Base-by-base conservation (phyloP, 176 grass and related monocot species). In the Poa pratensis region DNA sequence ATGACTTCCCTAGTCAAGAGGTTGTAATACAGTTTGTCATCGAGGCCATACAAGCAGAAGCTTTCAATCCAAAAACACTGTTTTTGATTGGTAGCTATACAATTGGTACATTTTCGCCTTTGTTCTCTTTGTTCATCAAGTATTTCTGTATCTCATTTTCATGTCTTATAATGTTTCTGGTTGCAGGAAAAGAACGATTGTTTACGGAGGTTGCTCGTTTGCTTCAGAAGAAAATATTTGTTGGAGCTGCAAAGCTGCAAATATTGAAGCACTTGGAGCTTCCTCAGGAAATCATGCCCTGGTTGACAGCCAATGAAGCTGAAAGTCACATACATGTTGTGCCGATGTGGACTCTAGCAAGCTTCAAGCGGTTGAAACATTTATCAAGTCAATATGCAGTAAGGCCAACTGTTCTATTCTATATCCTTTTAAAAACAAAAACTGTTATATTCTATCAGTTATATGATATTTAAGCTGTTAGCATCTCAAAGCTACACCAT, bases 271-370 rank as follows among this genome's bases (percentile, higher is more conserved):
- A 83, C 50, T 86, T 98, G 49, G 89, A 90, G 63, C 81, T 98
- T 76, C 83, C 91, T 83, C 83, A 92, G 68, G 93, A 98, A 64
- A 88, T 95, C 77, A 92, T 98, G 87, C 83, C 85, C 43, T 98
- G 93, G 96, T 88, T 98, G 69, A 98, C 96, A 80, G 87, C 83
- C 78, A 98, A 95, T 90, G 96, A 98, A 82, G 87, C 80, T 27
- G 93, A 98, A 76, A 98, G 96, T 76, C 87, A 95, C 69, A 95
- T 98, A 79, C 96, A 98, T 92, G 96, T 98, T 77, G 96, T 95
- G 24, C 96, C 96, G 54, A 94, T 98, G 93, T 98, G 96, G 96
- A 94, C 89, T 63, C 85, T 98, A 80, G 93, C 96, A 77, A 95
- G 96, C 86, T 94, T 98, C 89, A 98, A 98, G 42, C 81, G 93